Evolutionary conservation across 805 yeast species (phyloP), one percentile per base, ranked within the genome.

Genomic region (Danielia oregonensis): DNA sequence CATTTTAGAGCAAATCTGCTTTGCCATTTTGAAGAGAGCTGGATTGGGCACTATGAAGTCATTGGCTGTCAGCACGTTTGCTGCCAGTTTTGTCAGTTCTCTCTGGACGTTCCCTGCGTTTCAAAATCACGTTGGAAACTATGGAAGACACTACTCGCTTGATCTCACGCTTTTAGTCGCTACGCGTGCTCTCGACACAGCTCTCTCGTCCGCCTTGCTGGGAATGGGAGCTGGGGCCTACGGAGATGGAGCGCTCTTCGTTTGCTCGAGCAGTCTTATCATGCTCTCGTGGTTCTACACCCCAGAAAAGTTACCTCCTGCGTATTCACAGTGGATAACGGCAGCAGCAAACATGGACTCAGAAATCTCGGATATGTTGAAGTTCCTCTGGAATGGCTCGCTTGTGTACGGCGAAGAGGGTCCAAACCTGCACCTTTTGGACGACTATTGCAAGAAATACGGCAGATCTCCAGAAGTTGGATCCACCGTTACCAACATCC

Each of bases 281-380:
- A 64, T 64, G 70, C 57, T 40, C 36, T 42, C 59, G 10, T 64
- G 68, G 68, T 63, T 64, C 37, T 63, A 43, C 51, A 37, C 53
- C 33, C 75, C 74, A 3, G 55, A 58, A 7, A 42, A 50, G 17
- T 53, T 71, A 24, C 71, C 74, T n/a, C 65, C 63, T 5, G 60
- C 71, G 5, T 71, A 72, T 43, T 50, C 59, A 17, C 54, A 55
- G 32, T 71, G 77, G 77, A 71, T 71, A 44, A 68, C 77, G 3
- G 59, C 61, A 27, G 74, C 73, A 13, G 75, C 76, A 6, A 57
- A 63, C 35, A 66, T 70, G 70, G 76, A 71, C 40, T 50, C 49
- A 17, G 71, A 60, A 24, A 40, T 71, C 9, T 49, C 65, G 3
- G 46, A 48, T 11, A 55, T 56, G 3, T 55, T 71, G 24, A 49